Percentiles rank a stretch among this genome's conserved stretches.
Evolutionary conservation across 805 yeast genomes (phyloP).

Genomic region (Myxozyma vanderwaltii): DNA sequence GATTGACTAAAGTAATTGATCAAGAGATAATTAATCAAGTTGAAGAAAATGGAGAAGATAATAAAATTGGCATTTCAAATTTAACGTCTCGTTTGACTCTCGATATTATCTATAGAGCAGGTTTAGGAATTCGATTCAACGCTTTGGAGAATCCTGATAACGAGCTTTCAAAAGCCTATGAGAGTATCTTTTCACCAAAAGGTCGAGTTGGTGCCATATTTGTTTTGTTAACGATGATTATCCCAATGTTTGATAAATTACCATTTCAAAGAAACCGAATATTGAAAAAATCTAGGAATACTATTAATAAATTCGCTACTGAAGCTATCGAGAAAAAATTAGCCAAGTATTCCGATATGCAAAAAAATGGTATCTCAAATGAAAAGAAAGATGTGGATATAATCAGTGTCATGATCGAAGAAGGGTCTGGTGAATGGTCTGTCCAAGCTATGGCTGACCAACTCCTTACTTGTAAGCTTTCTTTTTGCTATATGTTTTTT

Average conservation of each 20-base stretch:
- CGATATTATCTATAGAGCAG: slow-evolving; percentile 28
- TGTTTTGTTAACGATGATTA: slow-evolving; percentile 10
- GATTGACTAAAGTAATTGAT: slow-evolving; percentile 4
- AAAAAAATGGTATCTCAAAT: background rate
- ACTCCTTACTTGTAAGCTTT: slow-evolving; percentile 20
- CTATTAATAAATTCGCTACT: slow-evolving; percentile 17
- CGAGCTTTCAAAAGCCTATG: slow-evolving; percentile 23
- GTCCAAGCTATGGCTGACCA: slow-evolving; percentile 24
- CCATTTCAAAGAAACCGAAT: slow-evolving; percentile 15
- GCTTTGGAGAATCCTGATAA: slow-evolving; percentile 28
- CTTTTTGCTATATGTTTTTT: background rate
- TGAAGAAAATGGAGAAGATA: background rate
- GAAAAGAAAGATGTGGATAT: slow-evolving; percentile 17
- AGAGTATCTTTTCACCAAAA: slow-evolving; percentile 3
- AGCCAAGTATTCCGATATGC: background rate
- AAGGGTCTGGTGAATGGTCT: slow-evolving; percentile 19
- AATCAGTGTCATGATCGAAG: slow-evolving; percentile 24
- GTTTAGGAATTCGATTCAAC: slow-evolving; percentile 21
- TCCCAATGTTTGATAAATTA: slow-evolving; percentile 16
- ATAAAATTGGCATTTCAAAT: slow-evolving; percentile 9
- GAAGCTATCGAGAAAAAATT: slow-evolving; percentile 23
- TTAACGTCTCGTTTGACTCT: slow-evolving; percentile 18
- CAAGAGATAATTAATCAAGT: background rate
- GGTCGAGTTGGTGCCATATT: background rate
- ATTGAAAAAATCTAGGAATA: slow-evolving; percentile 7